Evolutionary conservation across 2,329 filamentous ascomycete species (phyloP).

Genomic region (Conoideocrella luteorostrata): DNA sequence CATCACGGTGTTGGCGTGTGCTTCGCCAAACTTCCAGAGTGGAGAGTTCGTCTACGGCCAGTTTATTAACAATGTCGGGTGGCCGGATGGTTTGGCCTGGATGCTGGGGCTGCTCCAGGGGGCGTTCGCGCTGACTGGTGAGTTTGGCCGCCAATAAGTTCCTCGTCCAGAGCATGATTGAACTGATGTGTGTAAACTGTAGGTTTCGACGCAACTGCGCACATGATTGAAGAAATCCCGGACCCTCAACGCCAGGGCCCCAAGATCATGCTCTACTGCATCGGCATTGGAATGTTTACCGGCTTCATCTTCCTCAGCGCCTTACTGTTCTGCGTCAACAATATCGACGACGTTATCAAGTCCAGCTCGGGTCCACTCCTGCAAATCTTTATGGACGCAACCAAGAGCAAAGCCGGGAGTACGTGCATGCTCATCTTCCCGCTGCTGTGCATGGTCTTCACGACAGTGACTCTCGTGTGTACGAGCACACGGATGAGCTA

Average conservation of each 20-base stretch:
- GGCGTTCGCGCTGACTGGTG: slow-evolving; percentile 38
- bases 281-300: slow-evolving; percentile 56
- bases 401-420: slow-evolving; percentile 53
- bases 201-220: slow-evolving; percentile 42
- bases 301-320: slow-evolving; percentile 57
- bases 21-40: slow-evolving; percentile 58
- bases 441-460: slow-evolving; percentile 58
- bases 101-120: slow-evolving; percentile 48
- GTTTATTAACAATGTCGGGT: slow-evolving; percentile 63
- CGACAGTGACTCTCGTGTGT: slow-evolving; percentile 58
- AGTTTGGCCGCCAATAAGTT: too few relatives aligned
- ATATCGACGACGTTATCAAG: slow-evolving; percentile 50
- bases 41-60: slow-evolving; percentile 59
- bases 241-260: slow-evolving; percentile 52
- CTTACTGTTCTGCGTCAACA: slow-evolving; percentile 57
- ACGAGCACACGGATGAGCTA: slow-evolving; percentile 62
- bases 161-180: too few relatives aligned
- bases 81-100: slow-evolving; percentile 61
- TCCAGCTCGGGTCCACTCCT: slow-evolving; percentile 52
- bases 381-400: slow-evolving; percentile 60
- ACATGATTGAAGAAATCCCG: slow-evolving; percentile 55
- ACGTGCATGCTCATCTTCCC: slow-evolving; percentile 62
- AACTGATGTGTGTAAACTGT: too few relatives aligned
- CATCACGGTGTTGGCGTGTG: slow-evolving; percentile 61
- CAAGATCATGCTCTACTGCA: slow-evolving; percentile 60